Base-by-base conservation (phyloP, 2,329 filamentous ascomycete genomes). In the Aspergillus quadricinctus region DNA sequence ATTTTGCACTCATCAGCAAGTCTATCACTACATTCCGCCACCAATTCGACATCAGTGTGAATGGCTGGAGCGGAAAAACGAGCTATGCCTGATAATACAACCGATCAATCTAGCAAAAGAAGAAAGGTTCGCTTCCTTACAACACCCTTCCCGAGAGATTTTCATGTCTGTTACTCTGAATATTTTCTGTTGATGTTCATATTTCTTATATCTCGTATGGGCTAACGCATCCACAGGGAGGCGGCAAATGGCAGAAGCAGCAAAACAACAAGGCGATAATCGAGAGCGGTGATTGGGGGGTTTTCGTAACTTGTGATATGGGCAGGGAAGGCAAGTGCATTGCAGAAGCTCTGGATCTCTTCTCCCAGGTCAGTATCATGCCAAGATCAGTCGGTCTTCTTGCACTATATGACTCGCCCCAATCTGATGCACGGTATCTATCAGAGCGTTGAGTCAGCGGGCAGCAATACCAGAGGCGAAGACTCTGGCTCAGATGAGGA, bases 261-360 rank as follows among this genome's bases (percentile, higher is more conserved):
- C 62, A 66, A 52, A 55, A 49, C 46, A 56, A 58, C 45, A 64
- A 65, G 56, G 58, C 58, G 37, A 60, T 54, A 25, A 66, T 79
- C 51, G 74, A 77, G 55, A 66, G 62, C 53, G 84, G 83, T 17
- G 83, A 87, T 64, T 77, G 78, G 51, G 85, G 85, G 10, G 83
- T 87, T 28, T 86, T 85, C 76, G 80, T 83, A 45, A 86, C 84
- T 3, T 86, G 84, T 66, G 80, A 83, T 57, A 83, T 82, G 72
- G 83, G 83, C 58, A 81, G 78, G 65, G 84, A 88, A 72, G 76
- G 74, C 43, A 85, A 84, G 71, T 84, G 82, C 56, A 77, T 83
- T 23, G 74, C 75, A 48, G 85, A 88, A 62, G 73, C 83, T 51
- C 70, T 79, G 45, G 83, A 86, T 68, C 65, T 86, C 10, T 82